Conservation (phyloP, 129 eudicot species). For the Pittosporum tobira region DNA sequence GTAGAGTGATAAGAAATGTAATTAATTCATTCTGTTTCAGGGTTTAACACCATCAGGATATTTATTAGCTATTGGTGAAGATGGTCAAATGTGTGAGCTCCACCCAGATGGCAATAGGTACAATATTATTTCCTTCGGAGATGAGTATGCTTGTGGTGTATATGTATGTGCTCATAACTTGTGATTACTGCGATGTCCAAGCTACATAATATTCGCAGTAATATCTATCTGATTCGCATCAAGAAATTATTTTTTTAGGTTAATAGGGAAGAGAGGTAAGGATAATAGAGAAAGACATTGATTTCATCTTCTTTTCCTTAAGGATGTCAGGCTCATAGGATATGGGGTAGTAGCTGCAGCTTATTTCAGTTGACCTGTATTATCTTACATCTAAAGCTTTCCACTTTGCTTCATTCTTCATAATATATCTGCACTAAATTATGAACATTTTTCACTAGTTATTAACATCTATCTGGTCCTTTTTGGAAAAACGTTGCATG, state of each 20-base stretch:
- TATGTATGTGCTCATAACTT: background rate
- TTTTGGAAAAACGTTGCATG: too few relatives aligned
- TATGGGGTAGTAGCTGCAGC: too few relatives aligned
- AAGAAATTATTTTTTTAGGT: background rate
- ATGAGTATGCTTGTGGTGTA: background rate
- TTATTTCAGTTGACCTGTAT: too few relatives aligned
- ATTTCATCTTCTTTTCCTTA: background rate
- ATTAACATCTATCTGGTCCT: too few relatives aligned
- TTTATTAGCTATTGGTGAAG: conserved; percentile 60
- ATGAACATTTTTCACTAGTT: too few relatives aligned
- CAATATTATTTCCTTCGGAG: background rate
- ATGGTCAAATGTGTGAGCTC: conserved; percentile 81
- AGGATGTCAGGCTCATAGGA: too few relatives aligned
- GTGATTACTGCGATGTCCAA: background rate
- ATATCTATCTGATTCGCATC: background rate
- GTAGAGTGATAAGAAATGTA: conserved; percentile 4
- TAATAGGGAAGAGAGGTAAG: background rate
- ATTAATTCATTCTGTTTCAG: conserved; percentile 26
- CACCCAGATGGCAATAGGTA: conserved; percentile 99
- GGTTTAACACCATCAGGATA: conserved; percentile 85
- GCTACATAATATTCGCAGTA: background rate
- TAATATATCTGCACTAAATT: too few relatives aligned
- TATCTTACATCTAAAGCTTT: too few relatives aligned
- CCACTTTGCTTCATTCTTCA: too few relatives aligned
- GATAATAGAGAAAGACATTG: background rate